These are phyloP conservation scores for Penicillium egyptiacum DNA, from an alignment of 495 filamentous ascomycete species.

Conservation along the genomic window DNA sequence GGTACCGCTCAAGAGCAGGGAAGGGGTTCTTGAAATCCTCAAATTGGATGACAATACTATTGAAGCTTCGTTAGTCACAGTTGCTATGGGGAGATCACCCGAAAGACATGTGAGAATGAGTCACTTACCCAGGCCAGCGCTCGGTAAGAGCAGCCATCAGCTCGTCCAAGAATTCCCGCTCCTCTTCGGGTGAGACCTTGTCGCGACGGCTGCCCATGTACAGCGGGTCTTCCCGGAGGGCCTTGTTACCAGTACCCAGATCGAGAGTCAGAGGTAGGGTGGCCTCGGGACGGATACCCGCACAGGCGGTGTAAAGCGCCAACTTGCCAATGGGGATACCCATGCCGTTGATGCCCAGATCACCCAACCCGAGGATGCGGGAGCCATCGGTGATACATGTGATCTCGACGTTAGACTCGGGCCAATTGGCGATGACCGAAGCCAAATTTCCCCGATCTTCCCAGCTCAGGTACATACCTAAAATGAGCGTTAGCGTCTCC, in stretches of 20 bases:
- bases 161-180: slow-evolving; percentile 94
- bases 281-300: slow-evolving; percentile 88
- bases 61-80: slow-evolving; percentile 24
- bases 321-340: slow-evolving; percentile 97
- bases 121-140: slow-evolving; percentile 72
- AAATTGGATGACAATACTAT: slow-evolving; percentile 91
- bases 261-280: slow-evolving; percentile 92
- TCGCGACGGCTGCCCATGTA: slow-evolving; percentile 87
- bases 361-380: slow-evolving; percentile 91
- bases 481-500: slow-evolving; percentile 27
- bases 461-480: slow-evolving; percentile 85
- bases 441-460: slow-evolving; percentile 81
- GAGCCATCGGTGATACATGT: slow-evolving; percentile 97
- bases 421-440: slow-evolving; percentile 87
- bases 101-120: slow-evolving; percentile 17
- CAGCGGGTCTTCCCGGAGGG: slow-evolving; percentile 83
- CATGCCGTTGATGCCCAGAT: slow-evolving; percentile 96
- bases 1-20: slow-evolving; percentile 87
- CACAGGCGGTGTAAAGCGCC: slow-evolving; percentile 91
- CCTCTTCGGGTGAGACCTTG: slow-evolving; percentile 77
- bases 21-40: slow-evolving; percentile 99
- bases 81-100: slow-evolving; percentile 14
- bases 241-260: slow-evolving; percentile 86
- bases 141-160: slow-evolving; percentile 90
- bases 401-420: slow-evolving; percentile 83